Base-by-base conservation (phyloP, 306 rosid genomes). In the Glycine soja region DNA sequence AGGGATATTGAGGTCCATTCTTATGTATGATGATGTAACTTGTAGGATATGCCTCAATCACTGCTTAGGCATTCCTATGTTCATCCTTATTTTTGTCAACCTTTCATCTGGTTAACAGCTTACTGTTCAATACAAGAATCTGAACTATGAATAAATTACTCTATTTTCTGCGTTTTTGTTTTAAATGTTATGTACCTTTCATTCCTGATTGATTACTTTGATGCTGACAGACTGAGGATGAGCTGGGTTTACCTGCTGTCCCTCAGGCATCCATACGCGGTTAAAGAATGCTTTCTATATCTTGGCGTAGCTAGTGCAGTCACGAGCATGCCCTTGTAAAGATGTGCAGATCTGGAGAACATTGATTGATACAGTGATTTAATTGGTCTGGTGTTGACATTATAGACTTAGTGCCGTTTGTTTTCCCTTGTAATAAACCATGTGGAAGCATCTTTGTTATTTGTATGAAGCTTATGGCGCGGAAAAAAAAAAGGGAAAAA, bases 241-340 rank as follows among this genome's bases (percentile, higher is more conserved):
- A 95, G 84, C 65, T 91, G 75, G 99, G 97, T 61, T 92, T 95
- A 80, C 98, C 99, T n/a, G 77, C 98, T 52, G 98, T 91, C 14
- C 98, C 99, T 7, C 93, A 90, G 74, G 91, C 99, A 74, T 79
- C 97, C 1, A 16, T 95, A 54, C 97, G 98, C 4, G 97, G 85
- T 79, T 95, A 86, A 82, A 45, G 79, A 78, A 58, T 52, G 42
- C 36, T 30, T 61, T 62, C 16, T 53, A 52, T 46, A 50, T 19
- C 46, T 69, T 36, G 57, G 81, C 63, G 5, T 61, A 14, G 76
- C 75, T 50, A 66, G 30, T 24, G 30, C 1, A 24, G 30, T 24
- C 30, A 24, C 30, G 30, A 24, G 30, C 30, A 24, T 0, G 76
- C 38, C 86, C 83, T 30, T 86, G 91, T 91, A 84, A 80, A 77